Evolutionary conservation across 768 basidiomycete species (phyloP).

Genomic region (Flagelloscypha sp.): DNA sequence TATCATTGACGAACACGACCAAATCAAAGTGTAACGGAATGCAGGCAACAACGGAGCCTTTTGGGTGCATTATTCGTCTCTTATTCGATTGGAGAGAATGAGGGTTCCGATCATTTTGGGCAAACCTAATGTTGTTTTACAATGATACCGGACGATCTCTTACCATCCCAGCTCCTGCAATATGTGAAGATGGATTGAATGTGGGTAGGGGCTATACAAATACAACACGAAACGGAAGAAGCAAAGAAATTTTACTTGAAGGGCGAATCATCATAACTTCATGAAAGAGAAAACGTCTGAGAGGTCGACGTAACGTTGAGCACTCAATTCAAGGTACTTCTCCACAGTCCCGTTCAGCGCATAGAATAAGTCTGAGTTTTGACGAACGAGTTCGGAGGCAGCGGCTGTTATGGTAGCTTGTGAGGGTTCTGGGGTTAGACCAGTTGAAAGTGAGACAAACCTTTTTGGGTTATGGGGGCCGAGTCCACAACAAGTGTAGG

Average conservation of each 20-base stretch:
- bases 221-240: neutral
- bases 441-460: constrained; percentile 15
- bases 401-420: constrained; percentile 36
- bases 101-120: too few relatives aligned
- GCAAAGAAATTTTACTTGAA: constrained; percentile 4
- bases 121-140: too few relatives aligned
- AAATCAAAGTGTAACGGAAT: too few relatives aligned
- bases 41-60: too few relatives aligned
- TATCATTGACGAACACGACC: too few relatives aligned
- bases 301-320: constrained; percentile 85
- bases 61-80: too few relatives aligned
- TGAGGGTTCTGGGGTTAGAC: neutral
- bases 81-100: too few relatives aligned
- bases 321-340: constrained; percentile 80
- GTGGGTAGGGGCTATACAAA: neutral
- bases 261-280: constrained; percentile 42
- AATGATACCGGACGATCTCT: too few relatives aligned
- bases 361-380: constrained; percentile 45
- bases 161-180: too few relatives aligned
- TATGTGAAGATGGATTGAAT: too few relatives aligned
- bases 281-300: constrained; percentile 74
- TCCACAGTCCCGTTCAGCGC: constrained; percentile 52
- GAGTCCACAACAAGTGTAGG: constrained; percentile 48
- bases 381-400: constrained; percentile 37
- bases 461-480: constrained; percentile 31